phyloP scores from a whole-genome alignment of 129 eudicot genomes.

The Helichrysum umbraculigerum region DNA sequence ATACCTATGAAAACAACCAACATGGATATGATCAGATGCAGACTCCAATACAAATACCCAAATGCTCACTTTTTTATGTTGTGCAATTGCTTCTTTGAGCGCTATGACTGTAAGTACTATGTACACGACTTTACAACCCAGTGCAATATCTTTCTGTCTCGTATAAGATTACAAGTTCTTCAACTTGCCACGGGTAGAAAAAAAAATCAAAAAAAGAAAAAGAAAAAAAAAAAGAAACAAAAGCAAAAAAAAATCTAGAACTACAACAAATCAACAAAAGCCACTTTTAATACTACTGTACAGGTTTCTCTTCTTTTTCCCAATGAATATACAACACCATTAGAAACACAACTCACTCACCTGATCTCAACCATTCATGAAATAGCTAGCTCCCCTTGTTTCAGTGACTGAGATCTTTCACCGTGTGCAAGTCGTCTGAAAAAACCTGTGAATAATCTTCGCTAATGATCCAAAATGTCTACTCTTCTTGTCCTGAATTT shows the following conservation, averaged over 20 bases:
- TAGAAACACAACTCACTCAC: slow-evolving; percentile 21
- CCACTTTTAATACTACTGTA: slow-evolving; percentile 37
- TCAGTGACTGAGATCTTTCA: slow-evolving; percentile 4
- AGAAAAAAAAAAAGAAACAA: background rate
- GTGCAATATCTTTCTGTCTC: slow-evolving; percentile 7
- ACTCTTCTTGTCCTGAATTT: slow-evolving; percentile 50
- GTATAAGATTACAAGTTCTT: slow-evolving; percentile 31
- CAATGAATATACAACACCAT: slow-evolving; percentile 39
- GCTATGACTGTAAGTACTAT: slow-evolving; percentile 29
- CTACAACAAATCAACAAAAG: slow-evolving; percentile 36
- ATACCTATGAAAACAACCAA: background rate
- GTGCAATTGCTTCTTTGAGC: slow-evolving; percentile 18
- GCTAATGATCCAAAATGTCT: slow-evolving; percentile 1
- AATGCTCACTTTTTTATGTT: slow-evolving; percentile 28
- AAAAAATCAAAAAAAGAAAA: no score
- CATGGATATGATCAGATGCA: slow-evolving; percentile 1
- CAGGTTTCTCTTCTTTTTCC: slow-evolving; percentile 33
- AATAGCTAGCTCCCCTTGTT: slow-evolving; percentile 11
- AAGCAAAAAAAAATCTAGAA: slow-evolving; percentile 20
- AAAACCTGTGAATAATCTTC: slow-evolving; percentile 10
- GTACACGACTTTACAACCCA: slow-evolving; percentile 36
- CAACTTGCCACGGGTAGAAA: slow-evolving; percentile 7
- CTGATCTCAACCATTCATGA: slow-evolving; percentile 16
- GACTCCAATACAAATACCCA: background rate
- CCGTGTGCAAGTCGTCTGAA: slow-evolving; percentile 18